Percentiles rank a stretch among this genome's conserved stretches.
These are phyloP conservation scores for Microcos paniculata DNA, from an alignment of 345 rosid species.

Conservation along the genomic window DNA sequence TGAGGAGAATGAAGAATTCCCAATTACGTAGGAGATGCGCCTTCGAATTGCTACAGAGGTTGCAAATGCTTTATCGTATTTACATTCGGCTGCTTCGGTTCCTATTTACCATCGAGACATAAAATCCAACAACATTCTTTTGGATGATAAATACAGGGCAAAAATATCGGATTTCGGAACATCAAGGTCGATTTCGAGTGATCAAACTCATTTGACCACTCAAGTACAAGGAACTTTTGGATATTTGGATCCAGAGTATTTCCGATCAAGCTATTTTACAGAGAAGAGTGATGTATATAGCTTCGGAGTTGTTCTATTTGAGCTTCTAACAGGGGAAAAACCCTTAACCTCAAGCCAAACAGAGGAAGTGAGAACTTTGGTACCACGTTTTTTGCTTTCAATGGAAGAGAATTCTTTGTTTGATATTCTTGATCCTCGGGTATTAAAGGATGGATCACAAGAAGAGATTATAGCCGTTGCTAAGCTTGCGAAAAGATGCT, in stretches of 20 bases:
- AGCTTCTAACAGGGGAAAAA: background rate
- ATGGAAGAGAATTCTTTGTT: background rate
- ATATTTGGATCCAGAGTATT: constrained; percentile 25
- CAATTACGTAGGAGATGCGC: constrained; percentile 17
- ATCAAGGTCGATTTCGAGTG: constrained; percentile 11
- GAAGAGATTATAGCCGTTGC: background rate
- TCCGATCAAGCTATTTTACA: constrained; percentile 18
- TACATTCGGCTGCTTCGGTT: constrained; percentile 16
- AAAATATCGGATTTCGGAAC: constrained; percentile 18
- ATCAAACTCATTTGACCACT: constrained; percentile 22
- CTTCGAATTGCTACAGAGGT: constrained; percentile 14
- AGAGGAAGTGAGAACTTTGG: background rate
- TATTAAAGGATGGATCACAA: background rate
- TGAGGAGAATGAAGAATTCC: constrained; percentile 6
- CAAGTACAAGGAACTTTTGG: constrained; percentile 20
- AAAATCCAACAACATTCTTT: constrained; percentile 21
- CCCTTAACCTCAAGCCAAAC: background rate
- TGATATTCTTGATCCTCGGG: background rate
- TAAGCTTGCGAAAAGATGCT: background rate
- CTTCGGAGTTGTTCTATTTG: constrained; percentile 9
- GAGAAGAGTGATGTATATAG: constrained; percentile 8
- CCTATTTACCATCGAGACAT: constrained; percentile 26
- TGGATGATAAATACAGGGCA: constrained; percentile 20
- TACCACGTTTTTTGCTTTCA: background rate
- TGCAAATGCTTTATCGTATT: constrained; percentile 15